Evolutionary conservation across 257 asterid genomes (phyloP), one percentile per base, ranked within the genome.

Genomic region (Solanum lycopersicoides): DNA sequence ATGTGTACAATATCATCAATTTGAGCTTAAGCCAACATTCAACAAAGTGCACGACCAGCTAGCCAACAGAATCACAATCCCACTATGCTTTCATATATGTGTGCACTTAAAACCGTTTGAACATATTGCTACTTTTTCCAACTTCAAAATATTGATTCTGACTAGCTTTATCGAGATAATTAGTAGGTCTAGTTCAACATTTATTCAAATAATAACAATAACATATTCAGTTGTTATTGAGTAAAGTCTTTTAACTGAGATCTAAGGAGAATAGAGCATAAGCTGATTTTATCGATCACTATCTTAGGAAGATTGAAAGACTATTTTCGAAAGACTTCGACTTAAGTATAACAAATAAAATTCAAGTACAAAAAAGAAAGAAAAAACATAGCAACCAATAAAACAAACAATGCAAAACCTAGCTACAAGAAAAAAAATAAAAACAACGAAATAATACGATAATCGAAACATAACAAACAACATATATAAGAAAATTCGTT

Each of bases 261-360:
- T 56, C 12, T 11, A 10, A 23, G 1, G 15, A 63, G 15, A n/a
- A 63, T 63, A 23, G 2, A 63, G 32, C 11, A 1, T 63, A 23
- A 1, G 14, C 0, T 13, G 3, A 9, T 23, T 1, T 60, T 60
- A 60, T 10, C 6, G 30, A 28, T 28, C 1, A 9, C 28, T 59
- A 59, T 59, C 1, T 59, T 0, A 60, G 0, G 12, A 3, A 23
- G 3, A 7, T 2, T 2, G 15, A 60, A 9, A 23, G 6, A n/a
- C 0, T 63, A 4, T 23, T 63, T 63, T 63, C 0, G 0, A 23
- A 63, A 63, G 3, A 63, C 0, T 0, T n/a, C 23, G 3, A n/a
- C 3, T 63, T 11, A 23, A 60, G 14, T 63, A 32, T 4, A 63
- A 7, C 3, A 63, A 63, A 60, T 23, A 23, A 60, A 60, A 60